These are phyloP conservation scores for Coleophoma crateriformis DNA, from an alignment of 2,329 filamentous ascomycete species.

Conservation along the genomic window DNA sequence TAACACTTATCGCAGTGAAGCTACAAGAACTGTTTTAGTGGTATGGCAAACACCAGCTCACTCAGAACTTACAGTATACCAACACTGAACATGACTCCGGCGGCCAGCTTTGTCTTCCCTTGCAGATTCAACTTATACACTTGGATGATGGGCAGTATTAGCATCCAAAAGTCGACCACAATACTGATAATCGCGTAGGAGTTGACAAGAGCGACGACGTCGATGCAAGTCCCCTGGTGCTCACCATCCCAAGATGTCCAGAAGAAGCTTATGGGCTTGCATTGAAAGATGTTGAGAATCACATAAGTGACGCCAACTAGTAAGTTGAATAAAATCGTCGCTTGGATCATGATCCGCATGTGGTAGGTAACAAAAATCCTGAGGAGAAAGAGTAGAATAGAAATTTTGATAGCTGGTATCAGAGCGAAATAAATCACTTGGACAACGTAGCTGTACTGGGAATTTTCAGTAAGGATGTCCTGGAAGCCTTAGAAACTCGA, in stretches of 20 bases:
- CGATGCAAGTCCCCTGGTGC: not conserved
- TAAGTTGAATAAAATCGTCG: not conserved
- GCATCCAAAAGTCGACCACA: not conserved
- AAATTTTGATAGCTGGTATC: not conserved
- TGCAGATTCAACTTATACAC: not conserved
- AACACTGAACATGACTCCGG: not conserved
- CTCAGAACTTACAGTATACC: not conserved
- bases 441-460: not conserved
- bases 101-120: not conserved
- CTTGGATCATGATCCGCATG: not conserved
- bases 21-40: not conserved
- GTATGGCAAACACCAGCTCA: not conserved
- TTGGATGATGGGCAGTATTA: not conserved
- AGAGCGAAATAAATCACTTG: not conserved
- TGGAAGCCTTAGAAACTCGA: not conserved
- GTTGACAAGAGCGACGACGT: not conserved
- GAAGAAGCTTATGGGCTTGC: not conserved
- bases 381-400: not conserved
- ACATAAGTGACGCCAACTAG: not conserved
- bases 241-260: not conserved
- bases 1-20: not conserved
- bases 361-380: not conserved
- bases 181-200: not conserved
- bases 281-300: not conserved
- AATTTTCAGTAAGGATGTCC: not conserved